Evolutionary conservation across 176 grass and related monocot genomes (phyloP).

Genomic region (Triticum dicoccoides): DNA sequence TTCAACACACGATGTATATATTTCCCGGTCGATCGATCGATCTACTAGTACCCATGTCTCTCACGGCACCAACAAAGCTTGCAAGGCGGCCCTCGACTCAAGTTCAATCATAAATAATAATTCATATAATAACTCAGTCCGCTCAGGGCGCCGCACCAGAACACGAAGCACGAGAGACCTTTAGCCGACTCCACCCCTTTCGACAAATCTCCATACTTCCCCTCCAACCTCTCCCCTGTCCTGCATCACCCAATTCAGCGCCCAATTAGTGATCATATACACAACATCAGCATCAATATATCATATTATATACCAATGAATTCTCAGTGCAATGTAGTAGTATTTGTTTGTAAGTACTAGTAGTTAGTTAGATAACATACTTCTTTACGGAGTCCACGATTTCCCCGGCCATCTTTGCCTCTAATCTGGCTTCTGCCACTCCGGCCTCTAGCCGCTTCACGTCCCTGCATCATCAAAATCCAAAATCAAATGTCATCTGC

Average conservation of each 20-base stretch:
- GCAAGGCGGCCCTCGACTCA: background rate
- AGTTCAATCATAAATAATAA: background rate
- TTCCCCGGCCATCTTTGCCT: background rate
- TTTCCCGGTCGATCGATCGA: background rate
- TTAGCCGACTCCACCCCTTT: background rate
- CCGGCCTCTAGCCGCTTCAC: background rate
- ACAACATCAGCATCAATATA: no score
- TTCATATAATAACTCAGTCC: background rate
- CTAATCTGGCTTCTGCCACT: background rate
- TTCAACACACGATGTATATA: background rate
- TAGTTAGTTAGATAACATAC: background rate
- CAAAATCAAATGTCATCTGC: background rate
- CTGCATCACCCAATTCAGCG: background rate
- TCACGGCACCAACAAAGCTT: background rate
- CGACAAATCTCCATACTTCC: background rate
- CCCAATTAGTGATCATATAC: background rate
- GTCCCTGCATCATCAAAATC: background rate
- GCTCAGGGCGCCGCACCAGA: background rate
- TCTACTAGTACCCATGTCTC: background rate
- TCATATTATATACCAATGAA: no score
- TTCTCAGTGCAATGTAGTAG: no score
- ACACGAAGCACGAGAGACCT: background rate
- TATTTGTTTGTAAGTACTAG: no score
- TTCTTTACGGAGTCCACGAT: background rate
- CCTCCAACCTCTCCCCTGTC: background rate